Conservation (phyloP, 1,284 basidiomycete genomes). For the Sparassis latifolia region DNA sequence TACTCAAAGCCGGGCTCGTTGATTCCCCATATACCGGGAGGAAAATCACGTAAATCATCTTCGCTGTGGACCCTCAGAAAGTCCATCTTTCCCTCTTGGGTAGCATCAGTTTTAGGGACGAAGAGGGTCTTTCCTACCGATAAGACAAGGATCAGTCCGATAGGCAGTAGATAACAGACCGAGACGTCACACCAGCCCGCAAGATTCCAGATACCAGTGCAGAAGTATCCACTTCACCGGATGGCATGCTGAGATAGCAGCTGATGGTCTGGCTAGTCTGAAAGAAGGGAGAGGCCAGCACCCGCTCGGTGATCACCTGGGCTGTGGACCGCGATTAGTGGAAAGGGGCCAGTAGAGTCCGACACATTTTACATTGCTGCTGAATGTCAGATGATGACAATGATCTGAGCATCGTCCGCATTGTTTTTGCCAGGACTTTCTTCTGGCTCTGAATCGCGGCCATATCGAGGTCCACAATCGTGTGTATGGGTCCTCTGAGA, state of each 20-base stretch:
- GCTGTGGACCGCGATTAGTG: conserved; percentile 33
- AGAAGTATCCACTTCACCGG: conserved; percentile 59
- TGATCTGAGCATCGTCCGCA: conserved; percentile 36
- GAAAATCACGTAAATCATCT: conserved; percentile 51
- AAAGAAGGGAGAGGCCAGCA: conserved; percentile 48
- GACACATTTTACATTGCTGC: conserved; percentile 45
- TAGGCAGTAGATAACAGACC: conserved; percentile 9
- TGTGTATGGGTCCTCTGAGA: no score
- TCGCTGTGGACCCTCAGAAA: conserved; percentile 53
- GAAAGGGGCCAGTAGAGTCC: neutral
- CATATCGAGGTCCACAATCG: conserved; percentile 8
- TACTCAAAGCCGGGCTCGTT: conserved; percentile 52
- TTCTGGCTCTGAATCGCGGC: conserved; percentile 38
- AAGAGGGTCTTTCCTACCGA: conserved; percentile 55
- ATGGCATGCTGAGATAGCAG: conserved; percentile 76
- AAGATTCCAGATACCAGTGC: conserved; percentile 43
- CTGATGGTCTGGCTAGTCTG: conserved; percentile 43
- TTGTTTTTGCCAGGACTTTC: conserved; percentile 42
- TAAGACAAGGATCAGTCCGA: conserved; percentile 2
- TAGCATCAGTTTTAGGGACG: conserved; percentile 56
- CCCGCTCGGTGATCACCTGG: conserved; percentile 38
- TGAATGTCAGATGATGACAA: conserved; percentile 40
- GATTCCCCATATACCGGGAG: conserved; percentile 66
- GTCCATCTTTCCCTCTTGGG: conserved; percentile 50
- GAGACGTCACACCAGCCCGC: conserved; percentile 31